Evolutionary conservation across 2,329 filamentous ascomycete genomes (phyloP), one percentile per base, ranked within the genome.

Genomic region (Penicillium brevicompactum): DNA sequence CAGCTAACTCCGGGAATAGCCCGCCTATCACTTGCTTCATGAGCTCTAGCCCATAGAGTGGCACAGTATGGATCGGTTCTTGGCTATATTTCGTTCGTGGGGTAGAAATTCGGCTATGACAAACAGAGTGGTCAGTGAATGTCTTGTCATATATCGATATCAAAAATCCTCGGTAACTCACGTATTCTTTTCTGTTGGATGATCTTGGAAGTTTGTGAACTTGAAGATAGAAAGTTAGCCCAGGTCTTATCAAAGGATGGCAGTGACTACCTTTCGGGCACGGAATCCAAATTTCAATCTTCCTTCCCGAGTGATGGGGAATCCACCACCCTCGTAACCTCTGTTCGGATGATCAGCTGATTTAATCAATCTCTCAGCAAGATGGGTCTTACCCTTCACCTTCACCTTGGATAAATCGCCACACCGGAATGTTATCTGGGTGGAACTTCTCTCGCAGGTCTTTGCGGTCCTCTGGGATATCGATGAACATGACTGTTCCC

Each of bases 341-440:
- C 31, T 34, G 4, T 34, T 14, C 10, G 13, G 13, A 10, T 11
- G 9, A 8, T 34, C 31, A 34, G 31, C 31, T 11, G 11, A 14
- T 34, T 34, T 3, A 11, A 14, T 4, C 2, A 11, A 14, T 4
- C 7, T 14, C 13, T 11, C 4, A 48, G 54, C 10, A 41, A n/a
- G n/a, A 22, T 13, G 21, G 9, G 8, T 16, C 50, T 49, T 51
- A 56, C 57, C 18, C 53, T 43, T 47, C 65, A 40, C 46, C 60
- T 32, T 48, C 62, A 49, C 31, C 56, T 38, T 48, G 53, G 11
- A 63, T 50, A 59, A 43, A 59, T 55, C 71, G 51, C 56, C 70
- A 76, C 7, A 70, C 67, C 1, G 74, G 73, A 45, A 73, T 76
- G 13, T 67, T 69, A 5, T 70, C 65, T 2, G 71, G 69, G 11